These are phyloP conservation scores for Nemania sp. DNA, from an alignment of 2,329 filamentous ascomycete species.

Conservation along the genomic window DNA sequence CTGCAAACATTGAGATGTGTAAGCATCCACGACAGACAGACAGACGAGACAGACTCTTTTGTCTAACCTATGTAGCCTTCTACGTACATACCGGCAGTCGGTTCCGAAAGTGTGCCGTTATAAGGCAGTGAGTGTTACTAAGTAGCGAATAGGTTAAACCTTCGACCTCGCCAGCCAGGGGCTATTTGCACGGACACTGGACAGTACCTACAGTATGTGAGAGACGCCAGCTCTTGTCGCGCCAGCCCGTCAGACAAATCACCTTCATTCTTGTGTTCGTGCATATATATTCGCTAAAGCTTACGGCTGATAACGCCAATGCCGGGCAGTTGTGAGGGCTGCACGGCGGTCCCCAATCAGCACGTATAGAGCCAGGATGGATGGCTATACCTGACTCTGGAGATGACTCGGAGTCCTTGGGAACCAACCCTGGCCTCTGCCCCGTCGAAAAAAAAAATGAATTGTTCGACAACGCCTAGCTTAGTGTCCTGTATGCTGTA, in stretches of 20 bases:
- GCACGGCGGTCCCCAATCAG: conserved; percentile 12
- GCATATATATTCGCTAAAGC: conserved; percentile 11
- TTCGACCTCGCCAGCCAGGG: neutral
- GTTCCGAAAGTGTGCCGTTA: neutral
- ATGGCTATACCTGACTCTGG: neutral
- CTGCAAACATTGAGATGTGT: conserved; percentile 3
- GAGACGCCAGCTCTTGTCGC: neutral
- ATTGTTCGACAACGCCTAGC: conserved; percentile 3
- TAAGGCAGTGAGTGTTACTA: too few relatives aligned
- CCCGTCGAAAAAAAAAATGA: conserved; percentile 2
- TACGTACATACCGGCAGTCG: neutral
- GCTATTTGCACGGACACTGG: too few relatives aligned
- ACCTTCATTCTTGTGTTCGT: neutral
- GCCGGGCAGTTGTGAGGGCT: neutral
- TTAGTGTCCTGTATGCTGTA: neutral
- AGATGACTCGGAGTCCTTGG: conserved; percentile 6
- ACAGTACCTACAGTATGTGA: neutral
- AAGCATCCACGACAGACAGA: neutral
- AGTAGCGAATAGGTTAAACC: neutral
- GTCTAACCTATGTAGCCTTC: neutral
- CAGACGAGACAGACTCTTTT: too few relatives aligned
- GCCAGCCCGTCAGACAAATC: neutral
- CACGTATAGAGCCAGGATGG: neutral
- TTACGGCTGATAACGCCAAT: conserved; percentile 19
- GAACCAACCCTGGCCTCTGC: neutral